Base-by-base conservation (phyloP, 1,139 yeast species). In the Yamadazyma buinensis region DNA sequence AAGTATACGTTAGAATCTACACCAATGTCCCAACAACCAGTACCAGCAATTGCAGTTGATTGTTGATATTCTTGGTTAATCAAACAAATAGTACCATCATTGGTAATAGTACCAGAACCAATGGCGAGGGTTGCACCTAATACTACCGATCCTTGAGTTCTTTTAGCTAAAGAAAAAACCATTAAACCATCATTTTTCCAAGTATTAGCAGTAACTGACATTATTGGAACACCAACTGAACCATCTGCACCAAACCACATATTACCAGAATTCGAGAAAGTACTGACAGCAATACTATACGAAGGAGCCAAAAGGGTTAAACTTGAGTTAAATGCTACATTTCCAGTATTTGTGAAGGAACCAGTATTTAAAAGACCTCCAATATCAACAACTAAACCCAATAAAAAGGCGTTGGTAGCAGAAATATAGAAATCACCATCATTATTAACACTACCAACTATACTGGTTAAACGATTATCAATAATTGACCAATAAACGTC, bases 71-170 rank as follows among this genome's bases (percentile, higher is more conserved):
- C 48, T 23, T 48, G 43, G 35, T 54, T 49, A 26, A 42, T 38
- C 29, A 59, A 48, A 49, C 67, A 61, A 35, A 61, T 55, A 28
- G 54, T 51, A 42, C 65, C 66, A 29, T 45, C 41, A 36, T 61
- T 61, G 15, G 44, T 44, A 24, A 63, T 51, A 14, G 47, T 32
- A 8, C 39, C 36, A 14, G 32, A 23, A 14, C 42, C 43, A 14
- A 27, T 14, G 22, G 22, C 11, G 14, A 33, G 15, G 7, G 17
- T 20, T 13, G 32, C 34, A 12, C 63, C 61, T 15, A 56, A 45
- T 26, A 47, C 48, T 7, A 32, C 26, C 8, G 7, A 15, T 7
- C 52, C 54, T n/a, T 39, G 23, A 29, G 41, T 32, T 40, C 57
- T 52, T 7, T 40, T 31, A 9, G 40, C 36, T 35, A 53, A 57